phyloP scores from a whole-genome alignment of 345 rosid species.

The Lumnitzera racemosa region DNA sequence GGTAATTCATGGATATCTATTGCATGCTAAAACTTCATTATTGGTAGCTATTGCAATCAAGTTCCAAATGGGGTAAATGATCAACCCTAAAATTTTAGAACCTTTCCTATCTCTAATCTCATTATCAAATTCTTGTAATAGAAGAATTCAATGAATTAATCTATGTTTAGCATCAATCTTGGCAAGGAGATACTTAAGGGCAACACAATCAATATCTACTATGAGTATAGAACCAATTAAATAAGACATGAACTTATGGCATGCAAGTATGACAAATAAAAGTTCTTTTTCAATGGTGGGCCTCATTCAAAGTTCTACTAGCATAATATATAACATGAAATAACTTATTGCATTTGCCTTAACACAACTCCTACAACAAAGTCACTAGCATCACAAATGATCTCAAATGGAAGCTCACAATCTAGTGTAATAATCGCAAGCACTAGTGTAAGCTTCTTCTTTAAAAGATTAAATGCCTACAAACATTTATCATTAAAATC shows the following conservation, averaged over 20 bases:
- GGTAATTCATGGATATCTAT: too few species aligned
- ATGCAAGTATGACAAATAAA: too few species aligned
- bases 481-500: too few species aligned
- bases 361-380: neutral
- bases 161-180: too few species aligned
- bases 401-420: too few species aligned
- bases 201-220: too few species aligned
- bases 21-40: too few species aligned
- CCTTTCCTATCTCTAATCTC: conserved; percentile 4
- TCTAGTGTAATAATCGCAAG: neutral
- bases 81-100: neutral
- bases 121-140: neutral
- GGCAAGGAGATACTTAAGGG: too few species aligned
- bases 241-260: neutral
- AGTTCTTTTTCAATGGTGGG: too few species aligned
- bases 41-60: neutral
- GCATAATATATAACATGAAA: neutral
- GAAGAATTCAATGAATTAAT: too few species aligned
- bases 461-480: too few species aligned
- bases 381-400: neutral
- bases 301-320: neutral
- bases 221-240: neutral
- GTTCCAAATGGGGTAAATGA: neutral
- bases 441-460: too few species aligned
- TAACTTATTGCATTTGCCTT: neutral